Conservation (phyloP, 2,329 filamentous ascomycete species). For the Colletotrichum cuscutae region DNA sequence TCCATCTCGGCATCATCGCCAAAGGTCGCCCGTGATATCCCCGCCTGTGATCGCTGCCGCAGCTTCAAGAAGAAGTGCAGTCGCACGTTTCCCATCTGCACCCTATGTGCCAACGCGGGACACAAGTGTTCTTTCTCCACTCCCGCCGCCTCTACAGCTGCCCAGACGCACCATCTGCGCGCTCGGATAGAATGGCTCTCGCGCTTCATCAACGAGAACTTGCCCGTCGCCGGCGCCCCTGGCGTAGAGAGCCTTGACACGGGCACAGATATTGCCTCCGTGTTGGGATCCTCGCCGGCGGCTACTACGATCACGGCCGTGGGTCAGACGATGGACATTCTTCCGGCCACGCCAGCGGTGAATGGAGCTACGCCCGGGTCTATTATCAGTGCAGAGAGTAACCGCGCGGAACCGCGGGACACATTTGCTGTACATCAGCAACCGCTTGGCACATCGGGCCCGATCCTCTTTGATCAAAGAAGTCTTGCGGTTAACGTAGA, state of each 20-base stretch:
- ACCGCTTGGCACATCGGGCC: background rate
- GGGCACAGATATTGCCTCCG: conserved; percentile 42
- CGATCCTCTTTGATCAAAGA: conserved; percentile 10
- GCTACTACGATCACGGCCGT: background rate
- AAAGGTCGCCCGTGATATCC: conserved; percentile 39
- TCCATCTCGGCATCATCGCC: conserved; percentile 35
- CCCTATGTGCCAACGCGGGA: conserved; percentile 50
- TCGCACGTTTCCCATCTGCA: conserved; percentile 52
- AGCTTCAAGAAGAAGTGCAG: conserved; percentile 59
- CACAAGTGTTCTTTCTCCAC: conserved; percentile 50
- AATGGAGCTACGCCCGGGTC: conserved; percentile 29
- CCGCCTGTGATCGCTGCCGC: conserved; percentile 55
- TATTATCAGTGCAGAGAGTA: conserved; percentile 14
- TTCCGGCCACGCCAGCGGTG: conserved; percentile 12
- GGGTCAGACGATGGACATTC: conserved; percentile 5
- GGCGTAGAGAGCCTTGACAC: conserved; percentile 50
- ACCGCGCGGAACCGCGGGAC: conserved; percentile 12
- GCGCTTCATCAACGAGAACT: conserved; percentile 47
- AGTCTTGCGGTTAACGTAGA: conserved; percentile 21
- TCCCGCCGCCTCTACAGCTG: conserved; percentile 42
- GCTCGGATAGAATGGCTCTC: conserved; percentile 54
- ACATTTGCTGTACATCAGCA: conserved; percentile 1
- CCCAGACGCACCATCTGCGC: conserved; percentile 49
- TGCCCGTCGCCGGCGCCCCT: conserved; percentile 39
- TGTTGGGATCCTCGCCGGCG: conserved; percentile 26